A percentile compares a stretch with the other conserved stretches of the same genome.
phyloP scores from a whole-genome alignment of 768 basidiomycete genomes.

The Boletellus sp. region DNA sequence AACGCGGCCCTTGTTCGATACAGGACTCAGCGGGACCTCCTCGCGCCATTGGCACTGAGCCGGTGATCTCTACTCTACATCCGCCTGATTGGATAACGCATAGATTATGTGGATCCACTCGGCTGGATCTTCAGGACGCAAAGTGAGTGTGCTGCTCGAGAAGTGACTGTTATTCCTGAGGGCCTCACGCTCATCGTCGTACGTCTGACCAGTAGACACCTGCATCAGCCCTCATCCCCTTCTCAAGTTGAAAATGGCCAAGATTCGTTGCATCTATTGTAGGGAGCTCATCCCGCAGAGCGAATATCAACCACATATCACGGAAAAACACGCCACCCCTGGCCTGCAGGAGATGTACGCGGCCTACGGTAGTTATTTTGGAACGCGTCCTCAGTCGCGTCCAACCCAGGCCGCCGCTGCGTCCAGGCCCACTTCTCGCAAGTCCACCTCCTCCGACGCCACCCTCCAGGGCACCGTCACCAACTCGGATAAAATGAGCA shows the following conservation, averaged over 20 bases:
- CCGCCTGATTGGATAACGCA: not conserved
- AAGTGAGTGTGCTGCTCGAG: not conserved
- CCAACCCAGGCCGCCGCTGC: not conserved
- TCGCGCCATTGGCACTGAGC: no score
- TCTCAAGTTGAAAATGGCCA: constrained; percentile 1
- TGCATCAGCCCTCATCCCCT: no score
- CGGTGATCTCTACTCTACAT: no score
- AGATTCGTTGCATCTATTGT: constrained; percentile 16
- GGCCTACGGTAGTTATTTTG: not conserved
- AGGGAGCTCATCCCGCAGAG: constrained; percentile 1
- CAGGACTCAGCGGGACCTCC: no score
- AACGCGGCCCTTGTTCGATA: no score
- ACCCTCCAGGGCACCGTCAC: not conserved
- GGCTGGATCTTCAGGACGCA: not conserved
- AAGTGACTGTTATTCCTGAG: no score
- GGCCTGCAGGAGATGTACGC: constrained; percentile 7
- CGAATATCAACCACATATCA: constrained; percentile 9
- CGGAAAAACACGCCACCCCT: constrained; percentile 9
- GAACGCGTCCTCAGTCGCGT: not conserved
- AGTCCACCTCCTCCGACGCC: constrained; percentile 1
- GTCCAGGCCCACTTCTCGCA: not conserved
- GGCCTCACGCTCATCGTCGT: not conserved
- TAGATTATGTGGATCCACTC: not conserved
- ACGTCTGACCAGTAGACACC: not conserved
- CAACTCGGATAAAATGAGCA: constrained; percentile 4